phyloP scores from a whole-genome alignment of 2,329 filamentous ascomycete species.

The Dothistroma septosporum region DNA sequence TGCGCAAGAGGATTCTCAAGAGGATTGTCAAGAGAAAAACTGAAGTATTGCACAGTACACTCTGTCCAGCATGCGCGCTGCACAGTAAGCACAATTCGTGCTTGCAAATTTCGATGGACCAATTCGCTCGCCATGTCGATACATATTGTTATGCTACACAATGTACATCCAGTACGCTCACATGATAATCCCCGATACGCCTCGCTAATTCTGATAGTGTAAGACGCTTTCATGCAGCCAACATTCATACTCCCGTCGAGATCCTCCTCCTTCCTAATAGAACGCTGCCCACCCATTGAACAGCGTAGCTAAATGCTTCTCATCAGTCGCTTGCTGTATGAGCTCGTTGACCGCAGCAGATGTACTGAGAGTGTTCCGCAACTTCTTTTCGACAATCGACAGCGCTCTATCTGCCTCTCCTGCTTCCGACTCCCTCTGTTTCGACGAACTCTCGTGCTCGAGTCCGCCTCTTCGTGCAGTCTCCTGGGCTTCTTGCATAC shows the following conservation, averaged over 20 bases:
- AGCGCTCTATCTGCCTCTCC: conserved; percentile 88
- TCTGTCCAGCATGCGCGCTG: too few species aligned
- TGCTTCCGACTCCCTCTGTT: conserved; percentile 49
- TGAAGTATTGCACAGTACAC: too few species aligned
- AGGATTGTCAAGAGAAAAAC: too few species aligned
- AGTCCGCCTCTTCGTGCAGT: conserved; percentile 42
- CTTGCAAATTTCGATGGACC: too few species aligned
- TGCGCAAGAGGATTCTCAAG: too few species aligned
- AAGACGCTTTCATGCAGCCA: not conserved
- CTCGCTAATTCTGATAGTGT: not conserved
- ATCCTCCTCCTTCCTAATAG: conserved; percentile 12
- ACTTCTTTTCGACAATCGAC: conserved; percentile 90
- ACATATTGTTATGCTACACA: not conserved
- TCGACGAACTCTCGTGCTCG: conserved; percentile 35
- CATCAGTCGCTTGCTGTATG: conserved; percentile 92
- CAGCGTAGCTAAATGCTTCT: conserved; percentile 83
- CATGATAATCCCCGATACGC: not conserved
- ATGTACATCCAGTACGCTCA: not conserved
- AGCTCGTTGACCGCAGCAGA: conserved; percentile 94
- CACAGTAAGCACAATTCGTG: too few species aligned
- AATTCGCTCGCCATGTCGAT: not conserved
- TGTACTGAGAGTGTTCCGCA: conserved; percentile 89
- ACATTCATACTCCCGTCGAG: not conserved
- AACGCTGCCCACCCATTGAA: conserved; percentile 51
- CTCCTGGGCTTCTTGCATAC: conserved; percentile 62